Evolutionary conservation across 495 filamentous ascomycete species (phyloP).

Genomic region (Articulospora tetracladia): DNA sequence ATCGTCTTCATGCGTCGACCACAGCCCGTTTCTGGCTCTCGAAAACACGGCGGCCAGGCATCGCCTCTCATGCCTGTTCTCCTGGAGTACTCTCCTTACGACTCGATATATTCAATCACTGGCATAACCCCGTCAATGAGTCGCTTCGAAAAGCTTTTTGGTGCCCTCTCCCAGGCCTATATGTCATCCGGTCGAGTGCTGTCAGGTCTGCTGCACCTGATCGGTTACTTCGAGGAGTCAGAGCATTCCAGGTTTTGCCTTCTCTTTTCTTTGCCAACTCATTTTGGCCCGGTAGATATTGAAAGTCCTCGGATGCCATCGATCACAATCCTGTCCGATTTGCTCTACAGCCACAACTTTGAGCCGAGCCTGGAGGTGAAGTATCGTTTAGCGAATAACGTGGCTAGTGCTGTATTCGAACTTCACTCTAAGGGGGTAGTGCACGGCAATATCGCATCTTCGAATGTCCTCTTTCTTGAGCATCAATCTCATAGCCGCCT

Average conservation of each 20-base stretch:
- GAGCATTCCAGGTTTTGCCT: slow-evolving; percentile 73
- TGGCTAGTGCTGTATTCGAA: slow-evolving; percentile 71
- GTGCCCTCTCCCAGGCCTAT: slow-evolving; percentile 42
- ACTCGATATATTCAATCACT: slow-evolving; percentile 58
- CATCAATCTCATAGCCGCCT: slow-evolving; percentile 38
- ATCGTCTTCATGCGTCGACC: slow-evolving; percentile 52
- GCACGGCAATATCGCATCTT: slow-evolving; percentile 77
- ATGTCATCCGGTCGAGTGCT: slow-evolving; percentile 50
- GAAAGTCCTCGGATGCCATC: slow-evolving; percentile 38
- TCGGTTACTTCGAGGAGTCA: slow-evolving; percentile 85
- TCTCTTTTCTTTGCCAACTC: slow-evolving; percentile 76
- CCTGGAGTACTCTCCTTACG: slow-evolving; percentile 63
- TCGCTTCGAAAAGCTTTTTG: slow-evolving; percentile 59
- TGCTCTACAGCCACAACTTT: slow-evolving; percentile 49
- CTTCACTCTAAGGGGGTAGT: slow-evolving; percentile 71
- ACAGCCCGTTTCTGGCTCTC: slow-evolving; percentile 36
- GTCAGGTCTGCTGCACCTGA: slow-evolving; percentile 62
- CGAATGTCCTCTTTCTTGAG: slow-evolving; percentile 77
- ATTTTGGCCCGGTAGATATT: slow-evolving; percentile 55
- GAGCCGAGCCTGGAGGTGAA: slow-evolving; percentile 68
- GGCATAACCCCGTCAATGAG: slow-evolving; percentile 59
- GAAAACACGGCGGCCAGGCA: slow-evolving; percentile 30
- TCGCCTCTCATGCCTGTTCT: slow-evolving; percentile 48
- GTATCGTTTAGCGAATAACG: slow-evolving; percentile 77
- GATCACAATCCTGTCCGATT: slow-evolving; percentile 43